phyloP scores from a whole-genome alignment of 164 flowering plant genomes.

The Aristolochia contorta region DNA sequence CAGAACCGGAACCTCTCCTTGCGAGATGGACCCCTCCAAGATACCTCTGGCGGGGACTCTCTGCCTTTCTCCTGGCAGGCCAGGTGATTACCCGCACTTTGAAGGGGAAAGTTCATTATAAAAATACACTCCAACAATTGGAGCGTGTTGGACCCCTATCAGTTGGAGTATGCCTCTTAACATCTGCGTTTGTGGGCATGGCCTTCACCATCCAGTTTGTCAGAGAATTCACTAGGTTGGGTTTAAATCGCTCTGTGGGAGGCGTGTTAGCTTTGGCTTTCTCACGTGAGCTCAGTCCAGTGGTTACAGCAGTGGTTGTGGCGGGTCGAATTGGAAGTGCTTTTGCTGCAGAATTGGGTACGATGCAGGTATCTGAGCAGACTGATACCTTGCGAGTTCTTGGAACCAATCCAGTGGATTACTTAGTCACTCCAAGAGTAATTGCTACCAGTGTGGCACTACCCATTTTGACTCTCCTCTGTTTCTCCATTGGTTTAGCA shows the following conservation, averaged over 20 bases:
- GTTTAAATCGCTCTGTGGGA: constrained; percentile 70
- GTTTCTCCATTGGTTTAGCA: constrained; percentile 79
- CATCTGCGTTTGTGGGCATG: constrained; percentile 91
- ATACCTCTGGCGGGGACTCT: constrained; percentile 76
- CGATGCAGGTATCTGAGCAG: constrained; percentile 98
- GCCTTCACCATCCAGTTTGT: constrained; percentile 95
- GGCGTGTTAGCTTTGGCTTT: constrained; percentile 87
- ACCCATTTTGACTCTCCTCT: constrained; percentile 71
- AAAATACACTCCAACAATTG: constrained; percentile 80
- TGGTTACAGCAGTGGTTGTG: constrained; percentile 74
- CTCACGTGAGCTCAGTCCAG: constrained; percentile 85
- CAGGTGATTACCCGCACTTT: constrained; percentile 57
- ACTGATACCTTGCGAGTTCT: constrained; percentile 84
- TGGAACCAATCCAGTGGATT: constrained; percentile 81
- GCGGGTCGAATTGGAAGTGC: constrained; percentile 94
- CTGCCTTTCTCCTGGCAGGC: constrained; percentile 63
- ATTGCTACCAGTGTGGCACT: constrained; percentile 71
- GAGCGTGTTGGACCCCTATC: constrained; percentile 88
- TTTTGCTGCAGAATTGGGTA: constrained; percentile 88
- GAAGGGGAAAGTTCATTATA: constrained; percentile 70
- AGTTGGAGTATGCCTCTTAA: constrained; percentile 76
- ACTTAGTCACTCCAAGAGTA: constrained; percentile 79
- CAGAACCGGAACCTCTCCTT: constrained; percentile 23
- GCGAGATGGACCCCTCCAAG: constrained; percentile 68
- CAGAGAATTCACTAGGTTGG: constrained; percentile 79